These are phyloP conservation scores for Plantago lanceolata DNA, from an alignment of 305 asterid species.

Conservation along the genomic window DNA sequence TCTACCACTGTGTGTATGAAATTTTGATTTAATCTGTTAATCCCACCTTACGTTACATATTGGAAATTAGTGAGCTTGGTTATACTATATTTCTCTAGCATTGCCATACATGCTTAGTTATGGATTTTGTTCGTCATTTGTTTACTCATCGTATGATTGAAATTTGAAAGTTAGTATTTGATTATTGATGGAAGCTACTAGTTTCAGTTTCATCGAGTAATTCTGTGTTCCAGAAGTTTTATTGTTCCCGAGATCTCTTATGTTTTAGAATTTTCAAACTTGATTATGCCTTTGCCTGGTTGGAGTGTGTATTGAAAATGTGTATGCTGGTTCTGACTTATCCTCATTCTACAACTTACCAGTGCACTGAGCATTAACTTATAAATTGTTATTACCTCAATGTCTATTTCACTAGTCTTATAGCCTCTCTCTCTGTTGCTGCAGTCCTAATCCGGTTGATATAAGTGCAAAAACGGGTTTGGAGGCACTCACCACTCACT, in stretches of 20 bases:
- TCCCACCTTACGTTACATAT: neutral
- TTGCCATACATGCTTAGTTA: neutral
- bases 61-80: neutral
- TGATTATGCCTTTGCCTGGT: neutral
- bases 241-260: neutral
- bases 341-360: neutral
- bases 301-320: neutral
- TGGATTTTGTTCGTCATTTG: neutral
- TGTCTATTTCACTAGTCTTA: constrained; percentile 16
- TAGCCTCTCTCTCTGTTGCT: constrained; percentile 17
- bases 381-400: neutral
- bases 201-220: neutral
- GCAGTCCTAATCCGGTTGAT: constrained; percentile 82
- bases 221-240: neutral
- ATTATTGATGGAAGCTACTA: neutral
- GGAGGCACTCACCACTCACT: constrained; percentile 78
- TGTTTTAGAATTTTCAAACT: no score
- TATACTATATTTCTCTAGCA: neutral
- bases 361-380: neutral
- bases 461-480: constrained; percentile 91
- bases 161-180: neutral
- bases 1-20: neutral
- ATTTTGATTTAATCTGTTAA: neutral
- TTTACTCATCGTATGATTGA: neutral
- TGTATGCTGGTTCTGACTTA: neutral